Percentiles rank a stretch among this genome's conserved stretches.
Conservation (phyloP, 345 rosid species). For the Ceriops zippeliana region DNA sequence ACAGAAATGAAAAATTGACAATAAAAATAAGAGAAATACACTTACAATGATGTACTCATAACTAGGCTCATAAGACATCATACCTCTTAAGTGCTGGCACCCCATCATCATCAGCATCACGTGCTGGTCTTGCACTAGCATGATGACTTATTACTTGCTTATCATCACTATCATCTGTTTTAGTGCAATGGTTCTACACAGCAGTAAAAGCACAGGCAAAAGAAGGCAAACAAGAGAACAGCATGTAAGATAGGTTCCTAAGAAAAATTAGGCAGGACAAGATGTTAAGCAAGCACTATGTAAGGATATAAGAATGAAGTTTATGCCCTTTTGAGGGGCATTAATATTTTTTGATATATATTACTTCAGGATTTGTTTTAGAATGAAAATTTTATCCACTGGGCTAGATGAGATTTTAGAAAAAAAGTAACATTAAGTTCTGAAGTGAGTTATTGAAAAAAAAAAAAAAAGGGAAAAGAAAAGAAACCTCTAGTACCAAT, state of each 20-base stretch:
- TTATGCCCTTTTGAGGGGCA: no score
- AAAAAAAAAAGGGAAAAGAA: background rate
- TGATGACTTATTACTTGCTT: constrained; percentile 20
- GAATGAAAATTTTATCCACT: no score
- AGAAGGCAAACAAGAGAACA: constrained; percentile 1
- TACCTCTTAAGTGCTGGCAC: constrained; percentile 46
- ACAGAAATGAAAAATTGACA: constrained; percentile 10
- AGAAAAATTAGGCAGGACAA: constrained; percentile 4
- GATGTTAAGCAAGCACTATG: background rate
- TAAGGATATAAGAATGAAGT: no score
- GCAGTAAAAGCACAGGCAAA: constrained; percentile 12
- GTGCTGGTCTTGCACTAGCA: constrained; percentile 27
- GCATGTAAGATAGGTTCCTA: constrained; percentile 5
- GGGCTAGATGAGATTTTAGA: no score
- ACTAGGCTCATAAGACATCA: constrained; percentile 12
- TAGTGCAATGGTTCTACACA: constrained; percentile 36
- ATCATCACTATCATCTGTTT: constrained; percentile 34
- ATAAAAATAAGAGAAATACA: constrained; percentile 5
- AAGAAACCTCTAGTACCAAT: background rate
- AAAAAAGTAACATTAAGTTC: no score
- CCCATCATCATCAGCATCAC: constrained; percentile 30
- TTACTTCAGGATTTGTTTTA: no score
- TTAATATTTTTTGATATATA: no score
- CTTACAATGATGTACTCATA: background rate
- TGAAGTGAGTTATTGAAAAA: background rate